Conservation (phyloP, 495 filamentous ascomycete genomes). For the Xylaria grammica region DNA sequence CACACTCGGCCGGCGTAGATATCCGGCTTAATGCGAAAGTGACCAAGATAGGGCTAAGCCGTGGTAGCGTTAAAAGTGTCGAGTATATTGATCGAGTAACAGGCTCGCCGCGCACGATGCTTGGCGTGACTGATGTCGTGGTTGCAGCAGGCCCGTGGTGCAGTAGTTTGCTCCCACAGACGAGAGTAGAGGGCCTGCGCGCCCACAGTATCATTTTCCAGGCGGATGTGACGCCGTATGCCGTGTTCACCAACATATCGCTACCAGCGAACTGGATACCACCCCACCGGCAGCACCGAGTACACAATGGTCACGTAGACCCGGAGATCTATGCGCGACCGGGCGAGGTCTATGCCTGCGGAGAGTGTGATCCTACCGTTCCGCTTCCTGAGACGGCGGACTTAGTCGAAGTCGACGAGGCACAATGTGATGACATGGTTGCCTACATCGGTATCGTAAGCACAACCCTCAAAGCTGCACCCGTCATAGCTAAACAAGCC, state of each 20-base stretch:
- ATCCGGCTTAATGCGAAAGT: conserved; percentile 67
- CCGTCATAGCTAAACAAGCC: conserved; percentile 82
- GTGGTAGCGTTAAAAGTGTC: conserved; percentile 66
- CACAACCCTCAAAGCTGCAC: conserved; percentile 74
- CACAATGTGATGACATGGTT: conserved; percentile 85
- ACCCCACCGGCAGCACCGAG: conserved; percentile 45
- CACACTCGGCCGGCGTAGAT: conserved; percentile 73
- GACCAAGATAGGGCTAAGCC: conserved; percentile 58
- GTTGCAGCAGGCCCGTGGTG: conserved; percentile 94
- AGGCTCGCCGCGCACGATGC: conserved; percentile 55
- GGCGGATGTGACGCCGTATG: conserved; percentile 80
- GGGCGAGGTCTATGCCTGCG: conserved; percentile 89
- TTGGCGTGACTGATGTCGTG: conserved; percentile 80
- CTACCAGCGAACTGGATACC: conserved; percentile 66
- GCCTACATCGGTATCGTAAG: conserved; percentile 80
- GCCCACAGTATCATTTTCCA: conserved; percentile 91
- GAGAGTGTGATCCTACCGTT: conserved; percentile 79
- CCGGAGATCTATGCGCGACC: conserved; percentile 96
- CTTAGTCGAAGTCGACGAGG: conserved; percentile 75
- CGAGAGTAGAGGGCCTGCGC: conserved; percentile 79
- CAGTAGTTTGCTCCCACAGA: conserved; percentile 68
- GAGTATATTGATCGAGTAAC: conserved; percentile 74
- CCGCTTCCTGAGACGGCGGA: conserved; percentile 79
- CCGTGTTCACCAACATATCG: conserved; percentile 87
- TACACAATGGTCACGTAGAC: conserved; percentile 66